Base-by-base conservation (phyloP, 2,329 filamentous ascomycete species). In the Apiospora malaysiana region DNA sequence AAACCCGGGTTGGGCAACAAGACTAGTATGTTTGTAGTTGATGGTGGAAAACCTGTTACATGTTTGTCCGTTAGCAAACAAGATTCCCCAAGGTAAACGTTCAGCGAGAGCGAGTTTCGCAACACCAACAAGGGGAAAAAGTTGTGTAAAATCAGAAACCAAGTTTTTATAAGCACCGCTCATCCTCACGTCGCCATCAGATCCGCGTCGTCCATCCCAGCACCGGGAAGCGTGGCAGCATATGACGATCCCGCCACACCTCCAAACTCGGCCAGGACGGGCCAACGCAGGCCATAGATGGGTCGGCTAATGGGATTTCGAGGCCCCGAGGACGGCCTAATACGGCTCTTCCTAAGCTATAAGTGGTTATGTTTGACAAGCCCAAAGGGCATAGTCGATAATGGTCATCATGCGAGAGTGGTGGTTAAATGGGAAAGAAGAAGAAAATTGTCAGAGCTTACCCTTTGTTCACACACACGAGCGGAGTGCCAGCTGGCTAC, bases 321-420 rank as follows among this genome's bases (percentile, higher is more conserved):
- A 72, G 69, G 71, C 67, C 75, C 71, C 78, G 76, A 71, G 66
- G 76, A 77, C 70, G 77, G 78, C 79, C 78, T 79, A 75, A 79
- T 79, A 79, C 78, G 78, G 78, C 78, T 79, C 78, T 79, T 79
- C 78, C 78, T 79, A 79, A 78, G 70, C 72, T 68, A 72, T 71
- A 70, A 72, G 71, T 63, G 70, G 69, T 75, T 77, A 78, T 68
- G 77, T 77, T 79, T 79, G 70, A 78, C 78, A 77, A 78, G 77
- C 78, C 25, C 46, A 42, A 68, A 42, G 23, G 46, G 67, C 47
- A 76, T 74, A 75, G 78, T 78, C 78, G 77, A 45, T 75, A 75
- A 51, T 40, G 67, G 75, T 79, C 78, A 79, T 79, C 78, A 79
- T 79, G 59, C 65, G 23, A 43, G 65, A 67, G 65, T 45, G 65